Percentiles rank a stretch among this genome's conserved stretches.
phyloP scores from a whole-genome alignment of 2,329 filamentous ascomycete genomes.

The Penicillium sp. region DNA sequence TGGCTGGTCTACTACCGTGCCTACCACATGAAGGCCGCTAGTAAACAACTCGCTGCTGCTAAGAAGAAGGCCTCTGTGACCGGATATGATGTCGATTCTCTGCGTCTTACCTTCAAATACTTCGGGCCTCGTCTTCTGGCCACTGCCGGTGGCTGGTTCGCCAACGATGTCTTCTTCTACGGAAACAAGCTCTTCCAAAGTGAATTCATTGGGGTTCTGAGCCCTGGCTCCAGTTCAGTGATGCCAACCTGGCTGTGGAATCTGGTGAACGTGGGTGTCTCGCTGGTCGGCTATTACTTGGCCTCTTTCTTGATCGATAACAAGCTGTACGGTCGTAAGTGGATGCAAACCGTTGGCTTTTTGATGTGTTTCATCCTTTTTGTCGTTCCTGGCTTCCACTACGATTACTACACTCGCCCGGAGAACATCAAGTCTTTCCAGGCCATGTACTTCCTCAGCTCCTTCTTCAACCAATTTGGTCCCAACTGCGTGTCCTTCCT shows the following conservation, averaged over 20 bases:
- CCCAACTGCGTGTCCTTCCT: slow-evolving; percentile 97
- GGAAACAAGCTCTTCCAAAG: slow-evolving; percentile 97
- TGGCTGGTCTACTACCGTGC: slow-evolving; percentile 97
- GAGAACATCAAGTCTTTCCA: slow-evolving; percentile 85
- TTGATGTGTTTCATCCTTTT: slow-evolving; percentile 92
- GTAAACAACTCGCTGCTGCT: slow-evolving; percentile 76
- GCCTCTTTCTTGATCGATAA: slow-evolving; percentile 90
- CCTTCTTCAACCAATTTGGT: slow-evolving; percentile 99
- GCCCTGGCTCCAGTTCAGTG: slow-evolving; percentile 69
- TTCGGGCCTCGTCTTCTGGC: slow-evolving; percentile 87
- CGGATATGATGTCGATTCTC: slow-evolving; percentile 86
- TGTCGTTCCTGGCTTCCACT: slow-evolving; percentile 86
- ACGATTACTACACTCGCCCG: slow-evolving; percentile 75
- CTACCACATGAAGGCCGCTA: slow-evolving; percentile 90
- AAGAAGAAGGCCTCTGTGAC: slow-evolving; percentile 89
- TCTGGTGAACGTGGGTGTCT: slow-evolving; percentile 85
- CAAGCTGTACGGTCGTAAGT: slow-evolving; percentile 94
- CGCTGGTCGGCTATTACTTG: slow-evolving; percentile 84
- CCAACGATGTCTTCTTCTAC: slow-evolving; percentile 98
- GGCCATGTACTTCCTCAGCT: slow-evolving; percentile 96
- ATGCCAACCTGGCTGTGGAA: slow-evolving; percentile 93
- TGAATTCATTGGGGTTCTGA: slow-evolving; percentile 85
- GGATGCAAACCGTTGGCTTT: slow-evolving; percentile 96
- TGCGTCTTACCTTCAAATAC: slow-evolving; percentile 76
- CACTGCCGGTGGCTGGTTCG: slow-evolving; percentile 88